Evolutionary conservation across 768 basidiomycete species (phyloP).

Genomic region (Mycena venus): DNA sequence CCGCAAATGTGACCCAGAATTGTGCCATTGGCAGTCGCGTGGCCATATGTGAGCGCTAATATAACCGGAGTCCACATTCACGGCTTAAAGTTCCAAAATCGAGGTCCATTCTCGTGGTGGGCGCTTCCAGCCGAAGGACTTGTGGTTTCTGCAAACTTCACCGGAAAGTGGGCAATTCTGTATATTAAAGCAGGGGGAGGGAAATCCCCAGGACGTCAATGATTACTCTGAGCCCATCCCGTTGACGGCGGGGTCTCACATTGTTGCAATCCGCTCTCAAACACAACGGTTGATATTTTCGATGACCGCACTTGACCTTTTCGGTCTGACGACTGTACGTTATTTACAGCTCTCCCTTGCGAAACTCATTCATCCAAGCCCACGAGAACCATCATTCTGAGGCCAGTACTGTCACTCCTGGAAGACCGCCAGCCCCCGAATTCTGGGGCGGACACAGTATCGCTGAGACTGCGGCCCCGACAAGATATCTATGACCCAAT

Average conservation of each 20-base stretch:
- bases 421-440: not conserved
- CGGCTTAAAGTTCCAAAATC: too few species aligned
- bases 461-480: not conserved
- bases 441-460: not conserved
- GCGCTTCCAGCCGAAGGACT: not conserved
- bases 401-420: not conserved
- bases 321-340: not conserved
- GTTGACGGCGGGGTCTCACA: not conserved
- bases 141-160: not conserved
- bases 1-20: too few species aligned
- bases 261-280: not conserved
- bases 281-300: not conserved
- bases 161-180: not conserved
- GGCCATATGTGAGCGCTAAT: too few species aligned
- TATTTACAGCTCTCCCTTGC: not conserved
- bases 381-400: not conserved
- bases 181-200: not conserved
- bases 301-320: not conserved
- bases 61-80: too few species aligned
- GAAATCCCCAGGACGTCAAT: not conserved
- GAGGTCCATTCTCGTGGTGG: too few species aligned
- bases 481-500: not conserved
- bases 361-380: not conserved
- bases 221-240: not conserved
- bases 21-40: too few species aligned